phyloP scores from a whole-genome alignment of 306 rosid genomes.

The Trifolium fragiferum region DNA sequence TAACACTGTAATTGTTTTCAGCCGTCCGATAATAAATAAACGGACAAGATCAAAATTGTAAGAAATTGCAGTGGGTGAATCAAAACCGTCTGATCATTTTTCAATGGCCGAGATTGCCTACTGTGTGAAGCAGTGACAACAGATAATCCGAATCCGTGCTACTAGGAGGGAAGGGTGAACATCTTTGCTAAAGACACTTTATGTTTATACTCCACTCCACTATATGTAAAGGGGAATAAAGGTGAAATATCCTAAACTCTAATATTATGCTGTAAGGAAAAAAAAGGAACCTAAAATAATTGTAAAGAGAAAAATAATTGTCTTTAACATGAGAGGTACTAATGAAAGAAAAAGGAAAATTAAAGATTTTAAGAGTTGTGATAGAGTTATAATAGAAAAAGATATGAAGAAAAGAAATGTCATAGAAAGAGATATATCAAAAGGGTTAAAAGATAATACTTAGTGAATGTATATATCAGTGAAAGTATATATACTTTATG shows the following conservation, averaged over 20 bases:
- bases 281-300: neutral
- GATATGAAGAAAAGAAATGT: neutral
- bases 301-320: neutral
- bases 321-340: neutral
- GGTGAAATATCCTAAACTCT: neutral
- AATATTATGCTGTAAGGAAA: neutral
- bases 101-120: too few relatives aligned
- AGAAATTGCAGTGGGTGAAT: too few relatives aligned
- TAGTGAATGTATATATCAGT: neutral
- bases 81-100: too few relatives aligned
- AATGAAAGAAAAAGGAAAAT: neutral
- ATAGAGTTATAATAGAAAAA: neutral
- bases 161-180: constrained; percentile 34
- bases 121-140: too few relatives aligned
- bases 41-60: too few relatives aligned
- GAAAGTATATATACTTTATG: constrained; percentile 40
- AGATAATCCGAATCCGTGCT: too few relatives aligned
- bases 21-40: too few relatives aligned
- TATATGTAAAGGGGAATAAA: constrained; percentile 53
- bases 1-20: too few relatives aligned
- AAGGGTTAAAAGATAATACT: neutral
- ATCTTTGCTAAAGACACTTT: constrained; percentile 80
- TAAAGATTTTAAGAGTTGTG: neutral
- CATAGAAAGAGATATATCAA: neutral
- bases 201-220: constrained; percentile 82